Conservation (phyloP, 371 early-diverging fungal species). For the Apophysomyces ossiformis region DNA sequence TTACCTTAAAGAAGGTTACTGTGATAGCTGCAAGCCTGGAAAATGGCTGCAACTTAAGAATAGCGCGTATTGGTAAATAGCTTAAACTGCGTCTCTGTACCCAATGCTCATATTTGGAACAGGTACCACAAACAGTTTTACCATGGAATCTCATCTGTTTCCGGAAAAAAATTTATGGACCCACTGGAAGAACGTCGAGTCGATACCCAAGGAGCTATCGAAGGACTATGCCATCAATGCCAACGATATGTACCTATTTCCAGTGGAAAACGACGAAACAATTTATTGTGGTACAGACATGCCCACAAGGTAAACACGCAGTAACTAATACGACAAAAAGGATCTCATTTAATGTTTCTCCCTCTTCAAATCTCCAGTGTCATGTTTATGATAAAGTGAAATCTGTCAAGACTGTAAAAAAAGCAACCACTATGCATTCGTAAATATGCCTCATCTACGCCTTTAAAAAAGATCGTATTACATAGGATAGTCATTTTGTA, state of each 20-base stretch:
- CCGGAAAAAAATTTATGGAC: slow-evolving; percentile 73
- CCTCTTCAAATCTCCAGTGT: background rate
- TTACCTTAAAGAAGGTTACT: slow-evolving; percentile 84
- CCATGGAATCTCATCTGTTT: slow-evolving; percentile 82
- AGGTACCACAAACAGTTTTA: slow-evolving; percentile 82
- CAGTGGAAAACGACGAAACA: slow-evolving; percentile 69
- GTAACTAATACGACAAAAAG: background rate
- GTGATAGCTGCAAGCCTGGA: slow-evolving; percentile 83
- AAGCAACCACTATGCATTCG: slow-evolving; percentile 7
- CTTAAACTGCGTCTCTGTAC: background rate
- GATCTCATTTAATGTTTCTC: background rate
- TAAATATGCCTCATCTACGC: slow-evolving; percentile 3
- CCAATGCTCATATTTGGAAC: slow-evolving; percentile 3
- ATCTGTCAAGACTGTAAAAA: slow-evolving; percentile 9
- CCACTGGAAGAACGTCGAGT: slow-evolving; percentile 67
- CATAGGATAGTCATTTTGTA: slow-evolving; percentile 4
- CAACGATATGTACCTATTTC: slow-evolving; percentile 75
- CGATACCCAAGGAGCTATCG: slow-evolving; percentile 53
- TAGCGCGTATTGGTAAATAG: slow-evolving; percentile 84
- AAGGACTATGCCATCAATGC: slow-evolving; percentile 85
- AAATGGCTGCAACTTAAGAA: slow-evolving; percentile 94
- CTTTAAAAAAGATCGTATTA: background rate
- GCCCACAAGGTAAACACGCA: slow-evolving; percentile 65
- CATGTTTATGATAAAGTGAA: slow-evolving; percentile 8
- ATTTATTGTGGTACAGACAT: slow-evolving; percentile 82